Percentiles rank a stretch among this genome's conserved stretches.
phyloP scores from a whole-genome alignment of 2,329 filamentous ascomycete genomes.

The Colletotrichum incanum region DNA sequence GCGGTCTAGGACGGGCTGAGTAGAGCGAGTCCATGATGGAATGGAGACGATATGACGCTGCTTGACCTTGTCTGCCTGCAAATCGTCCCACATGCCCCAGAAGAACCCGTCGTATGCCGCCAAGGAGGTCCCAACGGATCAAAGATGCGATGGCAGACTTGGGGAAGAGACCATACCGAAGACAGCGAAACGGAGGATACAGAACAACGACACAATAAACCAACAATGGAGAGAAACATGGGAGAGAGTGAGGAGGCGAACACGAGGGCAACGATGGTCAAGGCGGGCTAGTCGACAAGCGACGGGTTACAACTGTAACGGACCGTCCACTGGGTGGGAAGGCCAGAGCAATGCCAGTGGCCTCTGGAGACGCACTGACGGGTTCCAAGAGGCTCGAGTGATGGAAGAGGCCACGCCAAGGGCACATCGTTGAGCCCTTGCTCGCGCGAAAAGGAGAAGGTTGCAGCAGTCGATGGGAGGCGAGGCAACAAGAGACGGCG shows the following conservation, averaged over 20 bases:
- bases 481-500: background rate
- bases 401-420: constrained; percentile 16
- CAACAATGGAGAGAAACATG: background rate
- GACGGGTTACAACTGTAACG: constrained; percentile 27
- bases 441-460: background rate
- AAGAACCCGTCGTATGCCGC: too few species aligned
- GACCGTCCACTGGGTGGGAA: constrained; percentile 2
- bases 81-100: background rate
- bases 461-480: constrained; percentile 3
- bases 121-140: background rate
- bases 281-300: constrained; percentile 30
- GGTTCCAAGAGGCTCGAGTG: constrained; percentile 34
- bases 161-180: constrained; percentile 26
- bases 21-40: constrained; percentile 7
- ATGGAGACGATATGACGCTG: constrained; percentile 6
- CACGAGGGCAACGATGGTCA: constrained; percentile 34
- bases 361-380: constrained; percentile 27
- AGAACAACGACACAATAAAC: constrained; percentile 12
- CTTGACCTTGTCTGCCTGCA: background rate
- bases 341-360: constrained; percentile 18
- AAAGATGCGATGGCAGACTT: constrained; percentile 1
- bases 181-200: constrained; percentile 23
- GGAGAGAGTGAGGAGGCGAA: background rate
- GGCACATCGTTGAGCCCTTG: constrained; percentile 12
- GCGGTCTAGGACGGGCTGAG: background rate